Evolutionary conservation across 1,284 basidiomycete genomes (phyloP).

Genomic region (Ceratobasidium sp.): DNA sequence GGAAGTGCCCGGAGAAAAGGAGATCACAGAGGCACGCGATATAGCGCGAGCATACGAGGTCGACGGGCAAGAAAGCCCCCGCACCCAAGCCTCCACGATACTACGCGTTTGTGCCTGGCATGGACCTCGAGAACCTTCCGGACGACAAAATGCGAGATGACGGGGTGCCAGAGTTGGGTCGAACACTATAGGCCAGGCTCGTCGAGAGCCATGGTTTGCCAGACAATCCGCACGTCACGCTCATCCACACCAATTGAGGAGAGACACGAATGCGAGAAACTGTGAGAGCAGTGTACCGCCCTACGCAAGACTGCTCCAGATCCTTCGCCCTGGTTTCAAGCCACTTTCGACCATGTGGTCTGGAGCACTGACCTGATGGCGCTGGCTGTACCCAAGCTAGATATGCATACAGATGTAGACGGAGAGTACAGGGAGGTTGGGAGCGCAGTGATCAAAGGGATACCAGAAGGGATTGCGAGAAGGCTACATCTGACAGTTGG

Average conservation of each 20-base stretch:
- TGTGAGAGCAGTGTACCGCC: conserved; percentile 76
- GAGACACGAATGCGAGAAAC: conserved; percentile 62
- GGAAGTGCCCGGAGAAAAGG: conserved; percentile 67
- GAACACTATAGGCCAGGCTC: conserved; percentile 67
- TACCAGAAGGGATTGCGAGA: conserved; percentile 66
- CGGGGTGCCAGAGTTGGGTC: conserved; percentile 55
- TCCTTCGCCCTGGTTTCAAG: conserved; percentile 69
- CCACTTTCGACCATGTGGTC: conserved; percentile 74
- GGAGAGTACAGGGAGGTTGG: conserved; percentile 59
- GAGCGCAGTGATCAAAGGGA: conserved; percentile 63
- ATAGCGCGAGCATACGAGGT: conserved; percentile 66
- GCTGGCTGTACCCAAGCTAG: conserved; percentile 71
- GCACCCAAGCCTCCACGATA: conserved; percentile 66
- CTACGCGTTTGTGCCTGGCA: conserved; percentile 81
- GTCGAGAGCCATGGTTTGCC: conserved; percentile 67
- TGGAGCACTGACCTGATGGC: conserved; percentile 89
- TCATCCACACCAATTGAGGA: conserved; percentile 82
- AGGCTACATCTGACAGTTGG: conserved; percentile 92
- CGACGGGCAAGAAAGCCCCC: conserved; percentile 55
- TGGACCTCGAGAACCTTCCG: conserved; percentile 70
- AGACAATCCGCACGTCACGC: conserved; percentile 83
- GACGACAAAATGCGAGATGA: conserved; percentile 55
- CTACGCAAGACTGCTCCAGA: conserved; percentile 60
- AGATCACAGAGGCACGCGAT: conserved; percentile 72
- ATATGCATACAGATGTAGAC: conserved; percentile 56